Evolutionary conservation across 2,329 filamentous ascomycete species (phyloP).

Genomic region (Sporothrix globosa): DNA sequence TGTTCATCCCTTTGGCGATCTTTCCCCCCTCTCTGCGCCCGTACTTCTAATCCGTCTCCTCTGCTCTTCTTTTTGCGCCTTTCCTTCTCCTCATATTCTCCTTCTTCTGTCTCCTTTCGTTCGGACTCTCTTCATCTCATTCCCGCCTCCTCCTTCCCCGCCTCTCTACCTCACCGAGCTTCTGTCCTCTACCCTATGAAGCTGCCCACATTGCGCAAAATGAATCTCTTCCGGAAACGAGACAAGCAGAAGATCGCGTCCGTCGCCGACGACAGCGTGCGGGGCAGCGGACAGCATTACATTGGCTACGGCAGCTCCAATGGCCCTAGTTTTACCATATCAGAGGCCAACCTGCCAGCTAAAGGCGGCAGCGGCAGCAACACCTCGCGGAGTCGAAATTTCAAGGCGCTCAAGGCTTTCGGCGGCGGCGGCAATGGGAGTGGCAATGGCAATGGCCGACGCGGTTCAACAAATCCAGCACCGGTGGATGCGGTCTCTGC

Average conservation of each 20-base stretch:
- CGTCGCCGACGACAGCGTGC: conserved; percentile 27
- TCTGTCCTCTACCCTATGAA: conserved; percentile 24
- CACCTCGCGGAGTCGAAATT: conserved; percentile 26
- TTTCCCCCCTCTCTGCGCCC: conserved; percentile 6
- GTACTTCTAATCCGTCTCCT: not conserved
- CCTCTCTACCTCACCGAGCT: not conserved
- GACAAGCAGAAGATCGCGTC: conserved; percentile 42
- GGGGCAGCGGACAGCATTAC: conserved; percentile 36
- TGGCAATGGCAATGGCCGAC: conserved; percentile 18
- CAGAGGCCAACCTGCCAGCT: conserved; percentile 1
- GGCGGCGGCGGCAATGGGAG: conserved; percentile 17
- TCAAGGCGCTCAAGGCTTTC: conserved; percentile 30
- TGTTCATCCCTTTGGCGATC: conserved; percentile 1
- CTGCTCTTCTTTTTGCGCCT: not conserved
- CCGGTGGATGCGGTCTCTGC: conserved; percentile 5
- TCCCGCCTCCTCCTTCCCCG: not conserved
- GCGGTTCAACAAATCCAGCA: conserved; percentile 6
- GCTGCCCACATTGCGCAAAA: conserved; percentile 36
- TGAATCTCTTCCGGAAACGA: conserved; percentile 44
- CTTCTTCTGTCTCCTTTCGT: not conserved
- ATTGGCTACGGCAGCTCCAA: conserved; percentile 37
- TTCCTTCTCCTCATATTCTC: not conserved
- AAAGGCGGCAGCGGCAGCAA: not conserved
- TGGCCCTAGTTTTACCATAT: conserved; percentile 24
- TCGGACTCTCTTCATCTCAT: not conserved